A percentile compares a stretch with the other conserved stretches of the same genome.
phyloP scores from a whole-genome alignment of 495 filamentous ascomycete genomes.

The Penicillium steckii region DNA sequence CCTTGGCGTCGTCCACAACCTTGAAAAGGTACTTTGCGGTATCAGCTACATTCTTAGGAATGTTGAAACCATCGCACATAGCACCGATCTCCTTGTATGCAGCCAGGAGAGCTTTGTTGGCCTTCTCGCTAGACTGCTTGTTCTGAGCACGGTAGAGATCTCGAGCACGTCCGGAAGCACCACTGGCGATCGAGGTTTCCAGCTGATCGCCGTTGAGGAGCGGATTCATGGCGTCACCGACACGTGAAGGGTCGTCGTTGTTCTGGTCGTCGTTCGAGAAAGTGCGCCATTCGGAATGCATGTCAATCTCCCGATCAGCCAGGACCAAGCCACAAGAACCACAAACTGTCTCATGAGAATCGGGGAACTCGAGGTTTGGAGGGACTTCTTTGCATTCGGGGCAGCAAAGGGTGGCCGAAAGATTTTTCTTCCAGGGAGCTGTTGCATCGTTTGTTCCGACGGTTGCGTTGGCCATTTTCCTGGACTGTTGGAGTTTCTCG shows the following conservation, averaged over 20 bases:
- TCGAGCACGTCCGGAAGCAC: slow-evolving; percentile 66
- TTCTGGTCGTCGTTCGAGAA: slow-evolving; percentile 97
- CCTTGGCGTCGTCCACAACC: slow-evolving; percentile 83
- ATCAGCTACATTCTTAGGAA: slow-evolving; percentile 76
- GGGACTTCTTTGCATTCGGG: slow-evolving; percentile 87
- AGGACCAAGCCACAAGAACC: slow-evolving; percentile 89
- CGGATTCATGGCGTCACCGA: slow-evolving; percentile 85
- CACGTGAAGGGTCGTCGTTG: slow-evolving; percentile 95
- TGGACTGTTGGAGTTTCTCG: slow-evolving; percentile 17
- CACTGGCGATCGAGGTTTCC: slow-evolving; percentile 82
- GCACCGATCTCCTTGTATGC: slow-evolving; percentile 90
- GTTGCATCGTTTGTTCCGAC: slow-evolving; percentile 22
- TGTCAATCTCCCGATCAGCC: slow-evolving; percentile 86
- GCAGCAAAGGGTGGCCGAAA: slow-evolving; percentile 81
- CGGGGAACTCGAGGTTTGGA: slow-evolving; percentile 92
- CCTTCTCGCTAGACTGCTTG: slow-evolving; percentile 81
- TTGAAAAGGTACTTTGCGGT: slow-evolving; percentile 94
- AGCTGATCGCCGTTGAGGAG: slow-evolving; percentile 90
- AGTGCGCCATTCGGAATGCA: slow-evolving; percentile 96
- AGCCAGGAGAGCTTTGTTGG: slow-evolving; percentile 70
- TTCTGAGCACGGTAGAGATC: slow-evolving; percentile 87
- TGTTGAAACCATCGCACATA: slow-evolving; percentile 80
- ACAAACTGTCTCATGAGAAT: slow-evolving; percentile 90
- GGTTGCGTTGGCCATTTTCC: slow-evolving; percentile 41
- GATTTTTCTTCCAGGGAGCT: slow-evolving; percentile 65